Conservation (phyloP, 2,329 filamentous ascomycete species). For the Microdochium paspali region DNA sequence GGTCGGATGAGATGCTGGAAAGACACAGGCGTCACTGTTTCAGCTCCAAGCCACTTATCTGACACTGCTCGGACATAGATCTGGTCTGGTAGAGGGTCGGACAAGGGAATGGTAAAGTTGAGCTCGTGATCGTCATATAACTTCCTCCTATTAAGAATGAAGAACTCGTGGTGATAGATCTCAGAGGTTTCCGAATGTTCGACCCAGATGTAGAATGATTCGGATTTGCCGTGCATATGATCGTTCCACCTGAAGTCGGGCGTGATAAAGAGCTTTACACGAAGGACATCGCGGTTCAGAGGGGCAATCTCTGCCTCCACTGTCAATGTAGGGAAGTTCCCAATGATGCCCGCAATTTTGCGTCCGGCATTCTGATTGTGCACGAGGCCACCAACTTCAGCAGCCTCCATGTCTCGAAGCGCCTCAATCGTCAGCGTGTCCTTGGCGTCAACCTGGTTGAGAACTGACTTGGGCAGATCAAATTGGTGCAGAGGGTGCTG, state of each 20-base stretch:
- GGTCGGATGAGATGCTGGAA: constrained; percentile 97
- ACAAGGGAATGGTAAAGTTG: constrained; percentile 92
- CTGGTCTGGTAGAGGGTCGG: constrained; percentile 86
- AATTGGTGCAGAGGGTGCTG: constrained; percentile 95
- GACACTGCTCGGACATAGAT: constrained; percentile 94
- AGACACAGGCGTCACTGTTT: constrained; percentile 89
- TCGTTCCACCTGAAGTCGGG: constrained; percentile 96
- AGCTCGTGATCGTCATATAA: constrained; percentile 94
- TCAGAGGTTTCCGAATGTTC: constrained; percentile 96
- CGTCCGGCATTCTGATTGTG: constrained; percentile 84
- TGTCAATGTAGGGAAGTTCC: constrained; percentile 85
- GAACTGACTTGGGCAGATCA: constrained; percentile 72
- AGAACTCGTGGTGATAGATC: constrained; percentile 96
- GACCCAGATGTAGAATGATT: constrained; percentile 98
- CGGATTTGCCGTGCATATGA: constrained; percentile 82
- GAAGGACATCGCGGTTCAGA: constrained; percentile 84
- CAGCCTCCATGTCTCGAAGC: constrained; percentile 84
- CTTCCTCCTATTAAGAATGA: constrained; percentile 84
- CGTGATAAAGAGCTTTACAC: constrained; percentile 78
- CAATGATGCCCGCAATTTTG: constrained; percentile 70
- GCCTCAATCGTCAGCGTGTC: constrained; percentile 67
- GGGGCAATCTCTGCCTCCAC: constrained; percentile 94
- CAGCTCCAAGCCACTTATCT: constrained; percentile 91
- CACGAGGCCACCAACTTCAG: constrained; percentile 83
- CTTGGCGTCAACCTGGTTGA: constrained; percentile 80